These are phyloP conservation scores for Leucosporidium yakuticum DNA, from an alignment of 768 basidiomycete species.

Conservation along the genomic window DNA sequence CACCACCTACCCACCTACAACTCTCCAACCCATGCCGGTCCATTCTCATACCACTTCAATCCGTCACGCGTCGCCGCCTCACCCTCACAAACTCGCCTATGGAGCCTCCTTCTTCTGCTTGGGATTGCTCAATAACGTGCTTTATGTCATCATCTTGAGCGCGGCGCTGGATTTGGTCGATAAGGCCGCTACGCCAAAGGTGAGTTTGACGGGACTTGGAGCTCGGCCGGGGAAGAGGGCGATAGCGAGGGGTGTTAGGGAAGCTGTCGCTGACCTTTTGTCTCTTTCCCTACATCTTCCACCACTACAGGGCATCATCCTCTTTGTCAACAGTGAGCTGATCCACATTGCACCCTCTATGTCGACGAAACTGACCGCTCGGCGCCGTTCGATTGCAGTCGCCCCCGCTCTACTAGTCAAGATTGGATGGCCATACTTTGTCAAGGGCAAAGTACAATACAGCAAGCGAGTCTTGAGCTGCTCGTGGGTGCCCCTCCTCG, in stretches of 20 bases:
- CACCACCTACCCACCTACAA: too few relatives aligned
- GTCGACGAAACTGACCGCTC: too few relatives aligned
- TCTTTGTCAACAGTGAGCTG: conserved; percentile 69
- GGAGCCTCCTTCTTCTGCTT: conserved; percentile 30
- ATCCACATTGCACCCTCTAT: too few relatives aligned
- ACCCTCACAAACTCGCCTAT: not conserved
- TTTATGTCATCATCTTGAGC: conserved; percentile 89
- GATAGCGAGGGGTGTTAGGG: not conserved
- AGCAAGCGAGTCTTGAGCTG: conserved; percentile 66
- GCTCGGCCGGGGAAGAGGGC: not conserved
- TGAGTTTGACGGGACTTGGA: conserved; percentile 7
- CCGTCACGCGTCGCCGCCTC: not conserved
- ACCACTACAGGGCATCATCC: conserved; percentile 61
- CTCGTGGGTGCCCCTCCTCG: conserved; percentile 42
- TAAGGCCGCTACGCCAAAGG: conserved; percentile 64
- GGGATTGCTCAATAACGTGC: conserved; percentile 36
- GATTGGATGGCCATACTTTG: conserved; percentile 83
- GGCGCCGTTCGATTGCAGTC: conserved; percentile 41
- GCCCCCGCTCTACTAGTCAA: conserved; percentile 79
- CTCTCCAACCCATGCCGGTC: too few relatives aligned
- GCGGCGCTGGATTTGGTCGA: conserved; percentile 76
- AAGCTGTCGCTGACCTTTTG: too few relatives aligned
- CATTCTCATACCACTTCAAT: too few relatives aligned
- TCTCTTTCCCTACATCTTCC: not conserved
- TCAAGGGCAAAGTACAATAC: conserved; percentile 81